Percentiles rank a stretch among this genome's conserved stretches.
Conservation (phyloP, 768 basidiomycete genomes). For the Suillus hirtellus region DNA sequence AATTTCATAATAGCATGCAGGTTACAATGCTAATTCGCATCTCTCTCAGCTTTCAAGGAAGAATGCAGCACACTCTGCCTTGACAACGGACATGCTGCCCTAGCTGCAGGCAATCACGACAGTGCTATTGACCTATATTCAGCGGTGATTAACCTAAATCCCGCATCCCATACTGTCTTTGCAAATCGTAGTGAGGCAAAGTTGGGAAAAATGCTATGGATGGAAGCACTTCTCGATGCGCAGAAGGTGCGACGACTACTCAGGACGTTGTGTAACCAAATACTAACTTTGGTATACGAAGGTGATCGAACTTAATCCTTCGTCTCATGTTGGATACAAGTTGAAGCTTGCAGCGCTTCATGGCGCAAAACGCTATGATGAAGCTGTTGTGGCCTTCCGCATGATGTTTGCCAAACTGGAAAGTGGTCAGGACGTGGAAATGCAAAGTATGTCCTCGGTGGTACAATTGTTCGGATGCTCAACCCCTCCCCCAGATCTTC, state of each 20-base stretch:
- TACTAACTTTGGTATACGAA: not conserved
- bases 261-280: not conserved
- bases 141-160: not conserved
- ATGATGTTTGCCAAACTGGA: not conserved
- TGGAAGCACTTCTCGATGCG: not conserved
- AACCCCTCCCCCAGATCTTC: not conserved
- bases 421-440: not conserved
- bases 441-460: not conserved
- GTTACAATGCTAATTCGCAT: not conserved
- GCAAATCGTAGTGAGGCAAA: not conserved
- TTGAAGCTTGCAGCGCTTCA: not conserved
- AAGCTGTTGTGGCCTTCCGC: not conserved
- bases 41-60: not conserved
- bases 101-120: not conserved
- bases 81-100: not conserved
- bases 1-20: not conserved
- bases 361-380: not conserved
- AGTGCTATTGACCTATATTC: not conserved
- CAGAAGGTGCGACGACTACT: not conserved
- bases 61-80: not conserved
- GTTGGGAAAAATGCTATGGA: not conserved
- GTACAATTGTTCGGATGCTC: not conserved
- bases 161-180: not conserved
- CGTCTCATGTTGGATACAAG: not conserved
- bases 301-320: not conserved